Conservation (phyloP, 1,139 yeast species). For the Magnusiomyces suaveolens region DNA sequence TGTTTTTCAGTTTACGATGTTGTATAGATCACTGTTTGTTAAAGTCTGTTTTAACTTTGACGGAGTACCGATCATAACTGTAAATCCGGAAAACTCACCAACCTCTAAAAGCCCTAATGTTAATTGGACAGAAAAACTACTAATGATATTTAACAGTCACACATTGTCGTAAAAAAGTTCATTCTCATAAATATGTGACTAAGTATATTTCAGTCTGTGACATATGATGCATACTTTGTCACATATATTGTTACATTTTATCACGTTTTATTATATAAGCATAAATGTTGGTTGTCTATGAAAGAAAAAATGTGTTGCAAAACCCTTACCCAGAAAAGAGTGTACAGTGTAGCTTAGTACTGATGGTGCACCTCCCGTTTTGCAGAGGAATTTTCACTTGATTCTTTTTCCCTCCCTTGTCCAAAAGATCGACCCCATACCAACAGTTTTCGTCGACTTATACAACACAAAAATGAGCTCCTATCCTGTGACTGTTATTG, state of each 20-base stretch:
- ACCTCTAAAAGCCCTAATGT: no score
- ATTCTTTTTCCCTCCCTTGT: background rate
- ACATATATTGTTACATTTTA: background rate
- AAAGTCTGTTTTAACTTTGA: no score
- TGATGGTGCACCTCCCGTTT: background rate
- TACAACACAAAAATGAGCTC: constrained; percentile 15
- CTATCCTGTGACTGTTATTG: constrained; percentile 15
- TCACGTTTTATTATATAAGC: background rate
- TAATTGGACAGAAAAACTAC: no score
- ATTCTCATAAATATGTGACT: no score
- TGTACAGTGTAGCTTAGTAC: background rate
- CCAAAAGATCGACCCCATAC: constrained; percentile 4
- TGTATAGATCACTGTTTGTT: no score
- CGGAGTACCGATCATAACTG: no score
- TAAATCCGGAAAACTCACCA: no score
- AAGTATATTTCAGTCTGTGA: background rate
- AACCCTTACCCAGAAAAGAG: background rate
- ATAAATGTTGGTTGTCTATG: background rate
- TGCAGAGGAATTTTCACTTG: constrained; percentile 1
- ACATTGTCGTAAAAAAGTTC: no score
- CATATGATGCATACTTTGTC: background rate
- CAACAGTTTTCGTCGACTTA: constrained; percentile 9
- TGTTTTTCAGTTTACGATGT: no score
- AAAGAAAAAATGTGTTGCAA: background rate
- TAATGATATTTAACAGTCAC: no score